Evolutionary conservation across 83 land plant species (phyloP).

Genomic region (Picea mariana): DNA sequence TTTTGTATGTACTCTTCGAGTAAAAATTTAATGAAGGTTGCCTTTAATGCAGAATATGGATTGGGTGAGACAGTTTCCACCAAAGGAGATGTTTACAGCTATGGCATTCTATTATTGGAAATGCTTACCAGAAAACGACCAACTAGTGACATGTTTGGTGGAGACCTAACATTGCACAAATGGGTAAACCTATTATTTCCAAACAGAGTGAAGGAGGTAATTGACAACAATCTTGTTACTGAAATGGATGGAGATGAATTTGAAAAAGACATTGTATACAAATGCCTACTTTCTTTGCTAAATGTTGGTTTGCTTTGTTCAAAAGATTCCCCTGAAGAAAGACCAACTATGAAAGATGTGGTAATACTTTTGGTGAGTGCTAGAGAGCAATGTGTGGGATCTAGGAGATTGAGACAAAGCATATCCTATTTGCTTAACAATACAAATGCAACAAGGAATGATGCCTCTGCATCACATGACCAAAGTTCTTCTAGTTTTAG

Average conservation of each 20-base stretch:
- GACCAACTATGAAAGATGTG: neutral
- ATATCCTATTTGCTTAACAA: too few species aligned
- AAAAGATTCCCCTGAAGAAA: neutral
- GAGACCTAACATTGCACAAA: neutral
- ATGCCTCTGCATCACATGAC: too few species aligned
- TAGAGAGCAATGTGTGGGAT: too few species aligned
- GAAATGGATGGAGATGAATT: neutral
- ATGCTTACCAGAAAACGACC: neutral
- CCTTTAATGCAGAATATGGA: too few species aligned
- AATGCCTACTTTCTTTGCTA: neutral
- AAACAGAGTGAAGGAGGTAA: neutral
- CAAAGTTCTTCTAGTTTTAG: too few species aligned
- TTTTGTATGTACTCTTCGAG: too few species aligned
- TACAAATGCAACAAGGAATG: too few species aligned
- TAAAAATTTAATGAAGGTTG: neutral
- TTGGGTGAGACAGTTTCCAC: too few species aligned
- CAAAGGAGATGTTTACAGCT: too few species aligned
- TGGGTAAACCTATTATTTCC: neutral
- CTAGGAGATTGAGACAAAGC: too few species aligned
- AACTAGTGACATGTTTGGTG: neutral
- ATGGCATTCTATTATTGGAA: neutral
- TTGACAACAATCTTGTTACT: neutral
- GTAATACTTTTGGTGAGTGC: too few species aligned
- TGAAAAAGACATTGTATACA: neutral
- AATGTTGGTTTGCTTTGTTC: constrained; percentile 2